A percentile compares a stretch with the other conserved stretches of the same genome.
Conservation (phyloP, 495 filamentous ascomycete species). For the Mytilinidion resinicola region DNA sequence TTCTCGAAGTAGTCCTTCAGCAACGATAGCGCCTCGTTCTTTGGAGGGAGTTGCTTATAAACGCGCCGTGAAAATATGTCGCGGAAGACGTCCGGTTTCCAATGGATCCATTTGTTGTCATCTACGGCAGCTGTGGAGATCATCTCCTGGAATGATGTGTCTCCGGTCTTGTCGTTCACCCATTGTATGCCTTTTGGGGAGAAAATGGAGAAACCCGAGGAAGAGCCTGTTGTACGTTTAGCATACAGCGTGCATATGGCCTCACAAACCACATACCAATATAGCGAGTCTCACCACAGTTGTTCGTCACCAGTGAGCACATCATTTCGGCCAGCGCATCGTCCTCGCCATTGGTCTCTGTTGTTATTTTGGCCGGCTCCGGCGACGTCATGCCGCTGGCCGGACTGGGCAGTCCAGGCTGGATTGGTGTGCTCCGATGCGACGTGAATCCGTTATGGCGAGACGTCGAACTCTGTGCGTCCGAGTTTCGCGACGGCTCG, state of each 20-base stretch:
- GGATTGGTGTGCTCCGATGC: slow-evolving; percentile 9
- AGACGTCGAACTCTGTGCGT: slow-evolving; percentile 22
- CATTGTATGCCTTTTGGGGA: slow-evolving; percentile 97
- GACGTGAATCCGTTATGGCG: slow-evolving; percentile 8
- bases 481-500: not conserved
- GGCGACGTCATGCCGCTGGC: slow-evolving; percentile 47
- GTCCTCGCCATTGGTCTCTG: slow-evolving; percentile 59
- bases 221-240: slow-evolving; percentile 58
- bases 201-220: slow-evolving; percentile 97
- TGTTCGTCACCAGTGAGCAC: slow-evolving; percentile 98
- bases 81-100: slow-evolving; percentile 91
- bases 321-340: slow-evolving; percentile 96
- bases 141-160: slow-evolving; percentile 92
- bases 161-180: slow-evolving; percentile 97
- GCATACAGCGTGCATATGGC: not conserved
- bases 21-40: slow-evolving; percentile 71
- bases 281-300: slow-evolving; percentile 90
- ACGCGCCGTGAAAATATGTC: slow-evolving; percentile 87
- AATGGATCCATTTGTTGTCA: slow-evolving; percentile 89
- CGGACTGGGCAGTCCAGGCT: slow-evolving; percentile 25
- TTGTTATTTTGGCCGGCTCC: slow-evolving; percentile 37
- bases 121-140: slow-evolving; percentile 73
- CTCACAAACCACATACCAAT: slow-evolving; percentile 58
- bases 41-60: slow-evolving; percentile 73
- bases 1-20: slow-evolving; percentile 94